Conservation (phyloP, 2,329 filamentous ascomycete genomes). For the Trichoderma hamatum region DNA sequence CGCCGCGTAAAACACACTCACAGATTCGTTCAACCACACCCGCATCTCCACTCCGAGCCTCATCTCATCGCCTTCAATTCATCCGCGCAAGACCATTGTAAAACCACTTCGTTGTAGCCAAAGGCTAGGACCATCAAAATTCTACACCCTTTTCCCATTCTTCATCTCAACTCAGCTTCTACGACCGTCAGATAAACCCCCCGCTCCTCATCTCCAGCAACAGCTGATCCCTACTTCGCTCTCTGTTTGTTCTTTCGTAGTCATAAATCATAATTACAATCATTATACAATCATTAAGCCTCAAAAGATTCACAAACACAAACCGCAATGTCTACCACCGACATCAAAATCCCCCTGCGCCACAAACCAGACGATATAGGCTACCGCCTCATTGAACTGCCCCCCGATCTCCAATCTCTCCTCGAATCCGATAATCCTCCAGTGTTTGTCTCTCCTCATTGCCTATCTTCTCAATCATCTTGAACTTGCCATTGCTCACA, state of each 20-base stretch:
- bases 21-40: background rate
- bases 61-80: background rate
- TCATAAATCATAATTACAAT: background rate
- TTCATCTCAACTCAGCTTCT: background rate
- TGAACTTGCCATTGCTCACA: background rate
- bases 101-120: background rate
- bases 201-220: background rate
- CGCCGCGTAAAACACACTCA: background rate
- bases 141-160: background rate
- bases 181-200: background rate
- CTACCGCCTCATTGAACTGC: slow-evolving; percentile 66
- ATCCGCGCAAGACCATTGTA: background rate
- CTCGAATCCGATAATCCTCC: slow-evolving; percentile 59
- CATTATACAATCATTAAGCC: background rate
- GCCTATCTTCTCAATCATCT: background rate
- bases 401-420: slow-evolving; percentile 58
- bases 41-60: background rate
- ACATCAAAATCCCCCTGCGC: slow-evolving; percentile 55
- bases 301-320: background rate
- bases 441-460: slow-evolving; percentile 46
- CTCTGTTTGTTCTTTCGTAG: background rate
- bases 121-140: background rate
- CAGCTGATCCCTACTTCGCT: background rate
- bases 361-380: slow-evolving; percentile 53
- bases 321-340: slow-evolving; percentile 46